These are phyloP conservation scores for Lactifluus subvellereus DNA, from an alignment of 768 basidiomycete genomes.

Conservation along the genomic window DNA sequence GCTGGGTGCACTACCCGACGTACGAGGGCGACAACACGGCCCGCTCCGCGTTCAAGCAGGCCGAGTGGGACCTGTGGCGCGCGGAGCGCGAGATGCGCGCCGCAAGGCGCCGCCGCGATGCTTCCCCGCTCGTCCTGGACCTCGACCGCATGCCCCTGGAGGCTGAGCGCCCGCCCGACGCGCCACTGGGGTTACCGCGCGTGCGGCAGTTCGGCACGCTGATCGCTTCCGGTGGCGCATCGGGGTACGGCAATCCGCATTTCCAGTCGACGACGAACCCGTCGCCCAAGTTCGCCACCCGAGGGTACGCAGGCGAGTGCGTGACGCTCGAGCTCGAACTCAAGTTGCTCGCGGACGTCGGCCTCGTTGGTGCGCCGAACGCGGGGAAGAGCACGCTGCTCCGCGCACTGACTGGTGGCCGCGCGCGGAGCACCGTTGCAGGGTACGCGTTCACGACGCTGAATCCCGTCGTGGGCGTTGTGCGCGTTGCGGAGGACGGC, in stretches of 20 bases:
- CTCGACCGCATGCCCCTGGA: constrained; percentile 46
- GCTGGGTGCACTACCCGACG: constrained; percentile 81
- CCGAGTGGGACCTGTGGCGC: constrained; percentile 53
- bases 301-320: constrained; percentile 68
- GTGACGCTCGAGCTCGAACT: constrained; percentile 85
- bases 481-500: constrained; percentile 76
- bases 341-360: constrained; percentile 92
- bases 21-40: constrained; percentile 55
- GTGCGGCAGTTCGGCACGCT: constrained; percentile 54
- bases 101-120: constrained; percentile 38
- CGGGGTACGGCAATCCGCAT: constrained; percentile 86
- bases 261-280: constrained; percentile 65
- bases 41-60: constrained; percentile 63
- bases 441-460: constrained; percentile 93
- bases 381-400: constrained; percentile 90
- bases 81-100: constrained; percentile 57
- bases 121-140: constrained; percentile 49
- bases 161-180: constrained; percentile 40
- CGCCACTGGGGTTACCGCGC: constrained; percentile 57
- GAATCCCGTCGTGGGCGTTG: constrained; percentile 89
- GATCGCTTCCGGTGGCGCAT: constrained; percentile 68
- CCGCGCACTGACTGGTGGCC: constrained; percentile 80
- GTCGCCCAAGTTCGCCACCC: constrained; percentile 82
- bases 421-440: constrained; percentile 58
- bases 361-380: constrained; percentile 93